Base-by-base conservation (phyloP, 208 protist species). In the Leishmania gerbilli region DNA sequence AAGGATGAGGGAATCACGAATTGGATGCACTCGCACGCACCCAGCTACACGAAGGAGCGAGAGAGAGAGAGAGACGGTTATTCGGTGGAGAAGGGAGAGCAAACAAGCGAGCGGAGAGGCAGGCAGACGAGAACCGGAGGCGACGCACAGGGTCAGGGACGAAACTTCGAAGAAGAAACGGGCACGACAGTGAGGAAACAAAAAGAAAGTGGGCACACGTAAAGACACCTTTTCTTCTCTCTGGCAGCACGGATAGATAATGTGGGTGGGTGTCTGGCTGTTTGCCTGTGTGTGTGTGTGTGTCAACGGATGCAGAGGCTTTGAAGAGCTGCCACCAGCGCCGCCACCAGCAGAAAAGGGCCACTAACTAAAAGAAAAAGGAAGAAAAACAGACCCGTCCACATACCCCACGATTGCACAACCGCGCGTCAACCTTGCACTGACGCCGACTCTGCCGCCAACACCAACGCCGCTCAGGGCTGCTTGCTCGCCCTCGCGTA, bases 11-110 rank as follows among this genome's bases (percentile, higher is more conserved):
- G 34, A 78, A 24, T 69, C 40, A 64, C 24, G 24, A 40, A 81
- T 68, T 24, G 45, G 74, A 47, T 74, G 56, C 64, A 80, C 56
- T 37, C 37, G 80, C 45, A 56, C 67, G 74, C 67, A 45, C 34
- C 3, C 62, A 64, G 24, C 27, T 27, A 64, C 31, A 40, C 31
- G 0, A 17, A 68, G 7, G 40, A 31, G 31, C 17, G 65, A 31
- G 51, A 31, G 19, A 56, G 77, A 21, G 53, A n/a, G 8, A 21
- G 51, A n/a, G 49, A 42, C 13, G 67, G 19, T 49, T 19, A 24
- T 34, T 71, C 27, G 13, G 65, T 24, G 34, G 34, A 71, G 4
- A 21, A 45, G 56, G 72, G 11, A 34, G 31, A 42, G 51, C 31
- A 21, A 37, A 68, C 64, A 31, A 24, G 19, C 15, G 31, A 58